A percentile compares a stretch with the other conserved stretches of the same genome.
phyloP scores from a whole-genome alignment of 352 stramenopile species.

The Phytophthora fragariaefolia region DNA sequence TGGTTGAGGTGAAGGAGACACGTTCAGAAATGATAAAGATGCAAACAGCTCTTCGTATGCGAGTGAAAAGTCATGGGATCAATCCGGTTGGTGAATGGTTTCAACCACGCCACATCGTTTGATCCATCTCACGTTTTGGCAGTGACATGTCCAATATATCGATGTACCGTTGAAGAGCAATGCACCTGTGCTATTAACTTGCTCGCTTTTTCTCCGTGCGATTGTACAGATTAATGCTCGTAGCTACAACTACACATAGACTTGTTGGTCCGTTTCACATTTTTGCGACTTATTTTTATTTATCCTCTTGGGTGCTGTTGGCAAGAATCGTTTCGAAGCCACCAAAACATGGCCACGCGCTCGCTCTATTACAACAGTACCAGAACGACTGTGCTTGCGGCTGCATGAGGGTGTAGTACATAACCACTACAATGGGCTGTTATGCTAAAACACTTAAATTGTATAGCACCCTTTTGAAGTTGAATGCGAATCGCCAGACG shows the following conservation, averaged over 20 bases:
- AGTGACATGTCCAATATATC: not conserved
- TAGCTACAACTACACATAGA: not conserved
- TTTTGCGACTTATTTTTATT: too few relatives aligned
- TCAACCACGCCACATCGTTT: not conserved
- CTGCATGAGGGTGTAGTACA: too few relatives aligned
- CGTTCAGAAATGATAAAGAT: slow-evolving; percentile 25
- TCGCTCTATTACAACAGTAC: too few relatives aligned
- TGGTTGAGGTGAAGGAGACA: slow-evolving; percentile 10
- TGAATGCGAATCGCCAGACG: too few relatives aligned
- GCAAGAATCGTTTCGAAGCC: too few relatives aligned
- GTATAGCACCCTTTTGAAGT: too few relatives aligned
- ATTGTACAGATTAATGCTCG: not conserved
- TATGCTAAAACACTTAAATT: too few relatives aligned
- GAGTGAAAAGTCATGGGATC: slow-evolving; percentile 19
- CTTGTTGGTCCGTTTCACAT: slow-evolving; percentile 3
- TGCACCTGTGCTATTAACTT: not conserved
- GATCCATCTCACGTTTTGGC: not conserved
- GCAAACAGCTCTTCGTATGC: not conserved
- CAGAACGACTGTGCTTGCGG: too few relatives aligned
- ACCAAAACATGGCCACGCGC: too few relatives aligned
- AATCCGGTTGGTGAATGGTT: not conserved
- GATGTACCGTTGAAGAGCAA: not conserved
- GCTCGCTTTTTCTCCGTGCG: not conserved
- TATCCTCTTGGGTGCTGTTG: too few relatives aligned
- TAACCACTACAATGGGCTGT: too few relatives aligned